A percentile compares a stretch with the other conserved stretches of the same genome.
Conservation (phyloP, 2,329 filamentous ascomycete genomes). For the Botrytis fragariae region DNA sequence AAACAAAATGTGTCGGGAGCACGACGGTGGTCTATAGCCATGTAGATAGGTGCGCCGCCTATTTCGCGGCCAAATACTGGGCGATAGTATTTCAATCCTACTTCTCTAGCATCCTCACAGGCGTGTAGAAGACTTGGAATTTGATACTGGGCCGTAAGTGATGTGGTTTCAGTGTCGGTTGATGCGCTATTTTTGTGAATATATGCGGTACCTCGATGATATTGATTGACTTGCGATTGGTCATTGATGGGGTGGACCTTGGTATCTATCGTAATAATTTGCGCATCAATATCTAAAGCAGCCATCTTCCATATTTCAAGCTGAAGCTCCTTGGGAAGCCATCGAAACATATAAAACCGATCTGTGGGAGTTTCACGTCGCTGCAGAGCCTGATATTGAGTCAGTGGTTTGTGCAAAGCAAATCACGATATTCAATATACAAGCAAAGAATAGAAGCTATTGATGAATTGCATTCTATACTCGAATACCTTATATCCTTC, state of each 20-base stretch:
- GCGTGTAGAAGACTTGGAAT: neutral
- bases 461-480: neutral
- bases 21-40: neutral
- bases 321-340: neutral
- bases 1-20: neutral
- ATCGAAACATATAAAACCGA: neutral
- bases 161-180: neutral
- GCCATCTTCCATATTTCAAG: neutral
- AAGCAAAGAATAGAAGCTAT: neutral
- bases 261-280: neutral
- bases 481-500: neutral
- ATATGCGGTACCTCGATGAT: neutral
- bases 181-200: neutral
- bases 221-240: neutral
- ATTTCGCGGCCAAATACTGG: neutral
- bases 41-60: neutral
- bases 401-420: neutral
- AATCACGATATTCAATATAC: neutral
- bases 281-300: neutral
- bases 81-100: neutral
- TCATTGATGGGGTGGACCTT: neutral
- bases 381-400: neutral
- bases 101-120: neutral
- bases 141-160: neutral
- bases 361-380: neutral